These are phyloP conservation scores for Ophiostoma sp. DNA, from an alignment of 2,329 filamentous ascomycete genomes.

Conservation along the genomic window DNA sequence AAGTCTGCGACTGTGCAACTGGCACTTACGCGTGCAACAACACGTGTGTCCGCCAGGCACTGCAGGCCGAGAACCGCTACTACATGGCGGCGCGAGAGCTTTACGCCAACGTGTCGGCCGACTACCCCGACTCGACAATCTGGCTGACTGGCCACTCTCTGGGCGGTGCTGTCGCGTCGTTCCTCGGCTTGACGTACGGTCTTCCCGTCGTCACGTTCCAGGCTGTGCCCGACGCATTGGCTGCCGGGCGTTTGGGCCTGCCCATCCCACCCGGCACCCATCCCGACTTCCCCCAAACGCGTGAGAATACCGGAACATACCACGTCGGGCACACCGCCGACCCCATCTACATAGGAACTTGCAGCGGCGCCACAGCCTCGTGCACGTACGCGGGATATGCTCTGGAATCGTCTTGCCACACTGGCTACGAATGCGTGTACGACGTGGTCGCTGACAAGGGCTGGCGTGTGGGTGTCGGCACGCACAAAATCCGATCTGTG, in stretches of 20 bases:
- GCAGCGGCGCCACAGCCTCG: constrained; percentile 80
- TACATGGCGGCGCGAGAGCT: constrained; percentile 85
- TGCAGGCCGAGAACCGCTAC: constrained; percentile 80
- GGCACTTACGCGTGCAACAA: constrained; percentile 86
- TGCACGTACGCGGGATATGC: constrained; percentile 93
- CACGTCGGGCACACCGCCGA: constrained; percentile 97
- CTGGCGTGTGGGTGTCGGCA: constrained; percentile 86
- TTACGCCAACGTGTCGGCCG: constrained; percentile 82
- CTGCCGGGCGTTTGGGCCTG: constrained; percentile 76
- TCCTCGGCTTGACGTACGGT: constrained; percentile 86
- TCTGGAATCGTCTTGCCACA: constrained; percentile 87
- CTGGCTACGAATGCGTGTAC: constrained; percentile 80
- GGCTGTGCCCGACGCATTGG: constrained; percentile 83
- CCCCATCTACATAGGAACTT: constrained; percentile 85
- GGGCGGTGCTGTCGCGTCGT: constrained; percentile 80
- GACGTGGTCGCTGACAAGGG: constrained; percentile 88
- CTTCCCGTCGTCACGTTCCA: constrained; percentile 89
- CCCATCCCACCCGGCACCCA: constrained; percentile 76
- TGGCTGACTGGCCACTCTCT: constrained; percentile 93
- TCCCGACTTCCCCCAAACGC: constrained; percentile 62
- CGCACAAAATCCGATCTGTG: constrained; percentile 82
- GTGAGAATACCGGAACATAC: constrained; percentile 69
- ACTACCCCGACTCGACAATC: constrained; percentile 77
- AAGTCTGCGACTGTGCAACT: constrained; percentile 89
- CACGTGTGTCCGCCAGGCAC: constrained; percentile 72